Evolutionary conservation across 1,284 basidiomycete species (phyloP), one percentile per base, ranked within the genome.

Genomic region (Tausonia pullulans): DNA sequence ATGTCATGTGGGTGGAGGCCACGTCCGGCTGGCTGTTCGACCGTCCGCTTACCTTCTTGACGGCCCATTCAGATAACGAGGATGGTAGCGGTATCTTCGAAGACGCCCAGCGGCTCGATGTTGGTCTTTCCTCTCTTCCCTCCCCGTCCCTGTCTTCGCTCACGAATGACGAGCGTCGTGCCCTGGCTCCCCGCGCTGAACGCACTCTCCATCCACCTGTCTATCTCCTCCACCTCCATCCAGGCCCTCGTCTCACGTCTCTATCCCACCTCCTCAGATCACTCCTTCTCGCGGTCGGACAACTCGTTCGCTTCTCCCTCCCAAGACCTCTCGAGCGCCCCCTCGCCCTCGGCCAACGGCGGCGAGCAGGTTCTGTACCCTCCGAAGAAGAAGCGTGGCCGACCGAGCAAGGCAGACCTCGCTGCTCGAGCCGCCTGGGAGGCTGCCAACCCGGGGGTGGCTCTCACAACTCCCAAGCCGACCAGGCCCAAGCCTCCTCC

Each of bases 371-470:
- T 49, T 27, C 55, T 27, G 39, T 49, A 51, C 14, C 16, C 27
- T 69, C 27, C 78, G 77, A 27, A 27, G 65, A 84, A 82, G 72
- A 81, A 81, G 69, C 79, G 79, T 69, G 81, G 82, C 54, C 80
- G 83, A 52, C 82, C 82, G 6, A 77, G 80, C 65, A 87, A 83
- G 71, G 72, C 77, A 10, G 71, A 73, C 60, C 68, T 71, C 41
- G 69, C 70, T 58, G 65, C 71, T 44, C 71, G 72, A 62, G 68
- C 73, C 61, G 69, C 71, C 44, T 70, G 73, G 66, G 68, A 70
- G 49, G 70, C 69, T 53, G 64, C 52, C 13, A 55, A 55, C 7
- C 16, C 49, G 7, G 39, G 13, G n/a, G 57, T 16, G 10, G 57
- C 57, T 13, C 45, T 27, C 9, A 5, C 16, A 9, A 39, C 43